A percentile compares a stretch with the other conserved stretches of the same genome.
Conservation (phyloP, 2,329 filamentous ascomycete species). For the Elsinoe australis region DNA sequence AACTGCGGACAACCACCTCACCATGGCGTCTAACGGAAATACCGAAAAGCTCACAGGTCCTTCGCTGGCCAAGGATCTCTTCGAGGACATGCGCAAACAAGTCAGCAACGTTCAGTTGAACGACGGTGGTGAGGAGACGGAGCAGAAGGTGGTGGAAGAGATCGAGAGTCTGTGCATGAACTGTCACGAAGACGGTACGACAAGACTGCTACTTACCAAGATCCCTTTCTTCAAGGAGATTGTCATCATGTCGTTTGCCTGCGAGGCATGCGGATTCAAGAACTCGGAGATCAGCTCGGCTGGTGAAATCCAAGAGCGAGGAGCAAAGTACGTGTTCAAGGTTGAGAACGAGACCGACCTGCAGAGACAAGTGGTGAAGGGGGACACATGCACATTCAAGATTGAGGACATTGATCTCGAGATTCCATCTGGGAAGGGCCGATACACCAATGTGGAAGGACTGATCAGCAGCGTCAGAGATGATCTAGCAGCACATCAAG, state of each 20-base stretch:
- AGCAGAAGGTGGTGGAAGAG: slow-evolving; percentile 46
- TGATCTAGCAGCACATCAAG: slow-evolving; percentile 74
- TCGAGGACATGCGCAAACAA: slow-evolving; percentile 46
- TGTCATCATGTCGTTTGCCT: slow-evolving; percentile 93
- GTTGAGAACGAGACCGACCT: slow-evolving; percentile 68
- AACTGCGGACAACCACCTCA: background rate
- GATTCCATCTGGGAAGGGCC: slow-evolving; percentile 81
- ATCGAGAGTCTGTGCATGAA: slow-evolving; percentile 50
- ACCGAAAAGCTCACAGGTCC: slow-evolving; percentile 14
- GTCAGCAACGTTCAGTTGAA: slow-evolving; percentile 34
- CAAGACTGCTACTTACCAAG: slow-evolving; percentile 76
- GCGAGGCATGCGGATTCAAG: slow-evolving; percentile 77
- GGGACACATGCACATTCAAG: slow-evolving; percentile 75
- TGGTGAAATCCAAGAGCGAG: slow-evolving; percentile 83
- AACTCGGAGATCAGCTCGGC: slow-evolving; percentile 94
- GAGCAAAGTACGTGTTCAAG: slow-evolving; percentile 73
- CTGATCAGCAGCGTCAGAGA: slow-evolving; percentile 69
- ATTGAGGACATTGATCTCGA: slow-evolving; percentile 90
- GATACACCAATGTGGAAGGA: slow-evolving; percentile 90
- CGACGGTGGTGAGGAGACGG: slow-evolving; percentile 29
- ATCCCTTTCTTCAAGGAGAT: slow-evolving; percentile 98
- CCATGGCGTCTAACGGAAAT: slow-evolving; percentile 19
- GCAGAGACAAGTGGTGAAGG: slow-evolving; percentile 82
- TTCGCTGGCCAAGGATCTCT: slow-evolving; percentile 40
- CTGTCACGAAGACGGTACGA: slow-evolving; percentile 58